Conservation (phyloP, 2,329 filamentous ascomycete species). For the Penicillium sp. region DNA sequence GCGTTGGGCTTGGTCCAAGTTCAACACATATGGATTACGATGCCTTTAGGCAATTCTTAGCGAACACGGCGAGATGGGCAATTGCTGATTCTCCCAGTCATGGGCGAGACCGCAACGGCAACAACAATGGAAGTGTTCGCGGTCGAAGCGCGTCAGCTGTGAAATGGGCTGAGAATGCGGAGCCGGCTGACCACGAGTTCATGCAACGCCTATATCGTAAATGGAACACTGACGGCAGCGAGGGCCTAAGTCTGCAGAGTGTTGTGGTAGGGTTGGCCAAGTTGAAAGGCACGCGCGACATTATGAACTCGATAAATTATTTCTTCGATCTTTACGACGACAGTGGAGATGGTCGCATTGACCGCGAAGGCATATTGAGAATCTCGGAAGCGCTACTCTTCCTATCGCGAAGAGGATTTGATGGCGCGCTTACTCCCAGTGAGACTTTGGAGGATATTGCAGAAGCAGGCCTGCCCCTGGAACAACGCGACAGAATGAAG, state of each 20-base stretch:
- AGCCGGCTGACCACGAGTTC: conserved; percentile 92
- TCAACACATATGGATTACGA: conserved; percentile 96
- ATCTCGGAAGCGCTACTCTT: conserved; percentile 95
- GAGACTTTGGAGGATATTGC: conserved; percentile 55
- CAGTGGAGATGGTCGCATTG: conserved; percentile 82
- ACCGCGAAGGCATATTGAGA: conserved; percentile 87
- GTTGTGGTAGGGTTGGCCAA: conserved; percentile 86
- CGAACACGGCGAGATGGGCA: conserved; percentile 87
- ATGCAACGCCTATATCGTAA: conserved; percentile 79
- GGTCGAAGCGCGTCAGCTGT: conserved; percentile 46
- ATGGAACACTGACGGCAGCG: conserved; percentile 77
- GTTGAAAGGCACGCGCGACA: conserved; percentile 89
- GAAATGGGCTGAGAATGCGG: conserved; percentile 56
- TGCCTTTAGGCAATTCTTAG: conserved; percentile 89
- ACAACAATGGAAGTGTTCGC: conserved; percentile 47
- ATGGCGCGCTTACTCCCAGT: conserved; percentile 66
- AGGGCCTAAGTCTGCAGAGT: conserved; percentile 80
- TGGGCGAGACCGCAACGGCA: conserved; percentile 42
- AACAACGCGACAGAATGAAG: conserved; percentile 37
- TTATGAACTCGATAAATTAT: conserved; percentile 96
- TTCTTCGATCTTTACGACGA: conserved; percentile 98
- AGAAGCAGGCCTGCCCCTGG: conserved; percentile 28
- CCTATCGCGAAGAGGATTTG: conserved; percentile 80
- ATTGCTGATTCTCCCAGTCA: conserved; percentile 75
- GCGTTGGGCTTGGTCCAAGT: conserved; percentile 83